Base-by-base conservation (phyloP, 2,329 filamentous ascomycete species). In the Botryosphaeria dothidea region DNA sequence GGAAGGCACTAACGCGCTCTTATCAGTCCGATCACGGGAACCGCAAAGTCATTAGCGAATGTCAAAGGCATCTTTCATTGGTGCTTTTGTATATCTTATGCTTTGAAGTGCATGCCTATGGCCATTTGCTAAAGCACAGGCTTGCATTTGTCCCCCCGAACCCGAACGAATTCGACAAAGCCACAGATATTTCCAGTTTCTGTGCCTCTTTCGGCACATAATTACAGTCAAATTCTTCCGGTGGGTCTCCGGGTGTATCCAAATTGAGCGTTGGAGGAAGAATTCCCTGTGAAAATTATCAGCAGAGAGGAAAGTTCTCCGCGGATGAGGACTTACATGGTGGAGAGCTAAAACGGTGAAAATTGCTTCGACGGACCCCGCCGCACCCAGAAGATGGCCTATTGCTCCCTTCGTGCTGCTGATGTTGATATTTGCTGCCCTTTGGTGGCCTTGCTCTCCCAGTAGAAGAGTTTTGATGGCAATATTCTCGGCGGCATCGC, bases 121-220 rank as follows among this genome's bases (percentile, higher is more conserved):
- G 27, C 60, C 74, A 78, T 68, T 81, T 84, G 7, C 84, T 84
- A 71, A 98, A 94, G 61, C 93, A 93, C 41, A 99, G 81, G 62
- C 88, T 93, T 46, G 94, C 93, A 80, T 99, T 99, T 1, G 94
- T 98, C 17, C 95, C 95, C 11, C 95, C 95, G 80, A 99, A 99
- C 0, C 95, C 95, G 79, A 99, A 99, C 75, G 94, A 98, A 73
- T 99, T 99, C 3, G 92, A 95, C 65, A 99, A 72, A 4, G 91
- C 92, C 23, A 94, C 89, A 2, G 82, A 75, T 43, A 57, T 64
- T 25, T 48, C 31, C 69, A 87, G 88, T 61, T 90, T 77, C 77
- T 97, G 93, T 0, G 92, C 84, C 51, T 82, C 74, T 3, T 88
- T 82, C 0, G 93, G 87, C 3, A 97, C 88, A 76, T 97, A 94